phyloP scores from a whole-genome alignment of 2,329 filamentous ascomycete genomes.

The Epicoccum sorghinum region DNA sequence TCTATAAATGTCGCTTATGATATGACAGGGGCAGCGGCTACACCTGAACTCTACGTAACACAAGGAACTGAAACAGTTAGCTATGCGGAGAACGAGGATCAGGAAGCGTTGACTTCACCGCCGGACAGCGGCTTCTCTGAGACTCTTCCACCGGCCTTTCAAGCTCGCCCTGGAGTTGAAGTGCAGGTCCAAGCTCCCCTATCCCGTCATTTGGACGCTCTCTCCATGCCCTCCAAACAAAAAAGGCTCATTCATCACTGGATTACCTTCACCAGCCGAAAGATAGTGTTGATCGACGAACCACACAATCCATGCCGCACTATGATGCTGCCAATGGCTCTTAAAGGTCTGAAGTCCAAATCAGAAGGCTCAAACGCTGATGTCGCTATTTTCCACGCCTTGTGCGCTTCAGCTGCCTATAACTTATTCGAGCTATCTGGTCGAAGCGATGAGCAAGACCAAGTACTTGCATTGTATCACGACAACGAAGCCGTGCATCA shows the following conservation, averaged over 20 bases:
- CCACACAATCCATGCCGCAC: constrained; percentile 20
- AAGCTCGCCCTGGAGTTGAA: neutral
- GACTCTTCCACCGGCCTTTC: neutral
- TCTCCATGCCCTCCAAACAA: constrained; percentile 12
- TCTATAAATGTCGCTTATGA: neutral
- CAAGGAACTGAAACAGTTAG: neutral
- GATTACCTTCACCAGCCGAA: constrained; percentile 19
- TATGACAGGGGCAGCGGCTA: neutral
- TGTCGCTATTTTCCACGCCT: constrained; percentile 19
- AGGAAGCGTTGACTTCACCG: too few relatives aligned
- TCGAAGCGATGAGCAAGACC: constrained; percentile 13
- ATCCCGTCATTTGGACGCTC: constrained; percentile 12
- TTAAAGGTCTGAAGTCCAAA: constrained; percentile 14
- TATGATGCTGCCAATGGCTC: constrained; percentile 22
- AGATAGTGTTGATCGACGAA: constrained; percentile 17
- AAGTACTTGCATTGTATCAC: constrained; percentile 14
- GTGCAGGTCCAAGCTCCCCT: neutral
- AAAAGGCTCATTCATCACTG: constrained; percentile 20
- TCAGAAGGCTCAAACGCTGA: constrained; percentile 12
- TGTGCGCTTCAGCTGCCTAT: constrained; percentile 19
- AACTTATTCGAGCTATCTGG: constrained; percentile 16
- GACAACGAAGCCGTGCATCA: constrained; percentile 18
- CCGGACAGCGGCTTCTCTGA: too few relatives aligned
- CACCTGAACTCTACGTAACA: neutral
- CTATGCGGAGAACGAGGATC: neutral